These are phyloP conservation scores for Phytophthora agathidicida DNA, from an alignment of 352 stramenopile genomes.

Conservation along the genomic window DNA sequence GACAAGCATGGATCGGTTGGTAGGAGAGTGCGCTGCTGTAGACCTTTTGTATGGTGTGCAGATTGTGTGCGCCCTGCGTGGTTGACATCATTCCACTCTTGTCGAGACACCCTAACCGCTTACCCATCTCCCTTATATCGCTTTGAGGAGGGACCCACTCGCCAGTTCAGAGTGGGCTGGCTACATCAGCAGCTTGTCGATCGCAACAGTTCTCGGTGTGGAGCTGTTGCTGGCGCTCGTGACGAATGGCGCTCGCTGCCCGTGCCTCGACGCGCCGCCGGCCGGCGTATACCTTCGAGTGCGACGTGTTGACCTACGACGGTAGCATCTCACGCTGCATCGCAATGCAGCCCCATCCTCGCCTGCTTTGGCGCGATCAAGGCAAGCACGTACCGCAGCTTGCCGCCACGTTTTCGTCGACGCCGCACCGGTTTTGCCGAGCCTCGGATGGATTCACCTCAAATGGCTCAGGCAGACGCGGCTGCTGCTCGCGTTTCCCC, in stretches of 20 bases:
- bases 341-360: slow-evolving; percentile 7
- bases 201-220: slow-evolving; percentile 12
- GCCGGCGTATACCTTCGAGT: too few relatives aligned
- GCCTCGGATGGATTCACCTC: slow-evolving; percentile 32
- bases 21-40: neutral
- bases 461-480: slow-evolving; percentile 35
- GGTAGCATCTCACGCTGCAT: too few relatives aligned
- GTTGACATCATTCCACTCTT: slow-evolving; percentile 24
- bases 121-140: slow-evolving; percentile 28
- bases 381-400: slow-evolving; percentile 30
- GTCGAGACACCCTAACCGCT: slow-evolving; percentile 16
- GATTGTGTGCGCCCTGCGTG: neutral
- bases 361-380: slow-evolving; percentile 8
- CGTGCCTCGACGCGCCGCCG: too few relatives aligned
- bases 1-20: too few relatives aligned
- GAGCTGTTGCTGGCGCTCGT: too few relatives aligned
- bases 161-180: slow-evolving; percentile 4
- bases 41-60: neutral
- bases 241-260: too few relatives aligned
- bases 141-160: slow-evolving; percentile 15
- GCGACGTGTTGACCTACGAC: too few relatives aligned
- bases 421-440: slow-evolving; percentile 30
- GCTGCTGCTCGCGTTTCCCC: slow-evolving; percentile 19
- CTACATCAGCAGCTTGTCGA: neutral
- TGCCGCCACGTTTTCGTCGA: slow-evolving; percentile 29